A percentile compares a stretch with the other conserved stretches of the same genome.
Conservation (phyloP, 192 early-diverging fungal species). For the Podochytrium sp. region DNA sequence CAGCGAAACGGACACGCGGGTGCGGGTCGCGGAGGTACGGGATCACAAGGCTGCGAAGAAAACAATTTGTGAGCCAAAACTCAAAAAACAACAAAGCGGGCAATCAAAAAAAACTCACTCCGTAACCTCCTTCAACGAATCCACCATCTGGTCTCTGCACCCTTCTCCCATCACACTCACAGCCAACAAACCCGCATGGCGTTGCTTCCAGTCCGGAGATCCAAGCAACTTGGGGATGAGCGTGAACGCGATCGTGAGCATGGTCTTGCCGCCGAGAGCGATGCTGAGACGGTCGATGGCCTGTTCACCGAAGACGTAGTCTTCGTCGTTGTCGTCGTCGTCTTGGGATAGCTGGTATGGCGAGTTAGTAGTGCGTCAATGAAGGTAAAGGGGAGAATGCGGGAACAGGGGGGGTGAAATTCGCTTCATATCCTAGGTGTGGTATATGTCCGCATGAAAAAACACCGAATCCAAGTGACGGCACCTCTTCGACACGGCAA, state of each 20-base stretch:
- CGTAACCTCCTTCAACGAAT: conserved; percentile 84
- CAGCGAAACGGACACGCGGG: conserved; percentile 94
- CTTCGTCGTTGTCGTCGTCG: conserved; percentile 88
- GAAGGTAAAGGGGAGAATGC: no score
- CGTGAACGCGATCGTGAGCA: conserved; percentile 86
- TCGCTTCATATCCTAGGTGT: conserved; percentile 7
- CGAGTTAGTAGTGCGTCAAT: no score
- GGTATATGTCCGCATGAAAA: background rate
- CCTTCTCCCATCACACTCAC: conserved; percentile 98
- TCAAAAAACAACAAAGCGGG: background rate
- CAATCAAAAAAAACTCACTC: conserved; percentile 35
- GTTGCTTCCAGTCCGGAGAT: conserved; percentile 83
- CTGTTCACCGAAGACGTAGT: conserved; percentile 90
- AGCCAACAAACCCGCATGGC: conserved; percentile 91
- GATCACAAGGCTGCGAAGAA: conserved; percentile 60
- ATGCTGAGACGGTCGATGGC: conserved; percentile 82
- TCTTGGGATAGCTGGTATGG: conserved; percentile 59
- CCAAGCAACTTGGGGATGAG: conserved; percentile 88
- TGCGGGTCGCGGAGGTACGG: conserved; percentile 86
- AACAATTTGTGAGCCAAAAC: background rate
- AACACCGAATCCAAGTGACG: background rate
- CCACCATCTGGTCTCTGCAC: conserved; percentile 91
- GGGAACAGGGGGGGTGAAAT: no score
- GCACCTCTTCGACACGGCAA: background rate
- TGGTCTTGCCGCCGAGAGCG: conserved; percentile 74